These are phyloP conservation scores for Ascochyta rabiei DNA, from an alignment of 2,329 filamentous ascomycete species.

Conservation along the genomic window DNA sequence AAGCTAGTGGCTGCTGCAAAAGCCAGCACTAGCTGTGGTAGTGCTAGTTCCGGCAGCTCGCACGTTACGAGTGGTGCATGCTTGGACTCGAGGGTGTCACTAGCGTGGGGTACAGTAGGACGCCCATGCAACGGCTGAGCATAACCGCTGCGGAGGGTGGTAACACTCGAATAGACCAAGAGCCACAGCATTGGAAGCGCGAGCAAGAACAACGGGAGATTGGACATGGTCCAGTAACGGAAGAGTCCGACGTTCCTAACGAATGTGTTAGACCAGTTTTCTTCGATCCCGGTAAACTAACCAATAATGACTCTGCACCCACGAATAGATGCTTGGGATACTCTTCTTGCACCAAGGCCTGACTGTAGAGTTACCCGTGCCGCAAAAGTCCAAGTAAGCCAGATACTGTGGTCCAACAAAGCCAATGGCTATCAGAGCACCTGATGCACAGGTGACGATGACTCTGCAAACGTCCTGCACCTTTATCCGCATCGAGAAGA, in stretches of 20 bases:
- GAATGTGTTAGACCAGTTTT: constrained; percentile 10
- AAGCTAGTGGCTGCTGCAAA: constrained; percentile 76
- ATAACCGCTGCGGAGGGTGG: constrained; percentile 51
- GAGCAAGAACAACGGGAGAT: constrained; percentile 85
- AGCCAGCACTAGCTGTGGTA: constrained; percentile 75
- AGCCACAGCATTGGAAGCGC: constrained; percentile 78
- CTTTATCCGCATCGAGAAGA: constrained; percentile 44
- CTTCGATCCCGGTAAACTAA: constrained; percentile 52
- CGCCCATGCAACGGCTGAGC: constrained; percentile 39
- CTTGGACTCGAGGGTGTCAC: constrained; percentile 17
- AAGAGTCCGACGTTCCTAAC: constrained; percentile 85
- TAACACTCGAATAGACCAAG: constrained; percentile 63
- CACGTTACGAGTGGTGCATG: constrained; percentile 6
- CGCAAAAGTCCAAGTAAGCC: constrained; percentile 72
- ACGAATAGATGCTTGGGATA: constrained; percentile 89
- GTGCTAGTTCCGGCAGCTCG: constrained; percentile 60
- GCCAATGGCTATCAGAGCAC: constrained; percentile 70
- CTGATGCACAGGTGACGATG: constrained; percentile 67
- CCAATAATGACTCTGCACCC: constrained; percentile 91
- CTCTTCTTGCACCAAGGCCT: constrained; percentile 75
- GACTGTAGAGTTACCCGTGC: constrained; percentile 9
- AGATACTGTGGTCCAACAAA: constrained; percentile 73
- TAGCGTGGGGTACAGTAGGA: constrained; percentile 20
- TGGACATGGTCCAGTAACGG: constrained; percentile 85
- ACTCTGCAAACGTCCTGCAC: constrained; percentile 59